phyloP scores from a whole-genome alignment of 768 basidiomycete genomes.

The Hypholoma sublateritium region DNA sequence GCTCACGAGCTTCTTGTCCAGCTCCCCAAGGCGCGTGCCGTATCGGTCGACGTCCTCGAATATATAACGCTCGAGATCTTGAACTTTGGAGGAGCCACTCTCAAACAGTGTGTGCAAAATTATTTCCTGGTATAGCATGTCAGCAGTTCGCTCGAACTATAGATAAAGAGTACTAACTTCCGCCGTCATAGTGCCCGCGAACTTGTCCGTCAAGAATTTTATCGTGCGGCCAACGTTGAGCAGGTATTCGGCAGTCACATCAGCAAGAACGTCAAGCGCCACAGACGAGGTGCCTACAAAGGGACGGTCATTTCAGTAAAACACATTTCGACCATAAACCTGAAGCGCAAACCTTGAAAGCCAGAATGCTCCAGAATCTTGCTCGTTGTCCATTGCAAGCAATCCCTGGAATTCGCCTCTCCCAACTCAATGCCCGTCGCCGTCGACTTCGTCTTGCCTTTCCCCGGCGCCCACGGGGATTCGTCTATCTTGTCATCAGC shows the following conservation, averaged over 20 bases:
- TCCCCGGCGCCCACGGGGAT: constrained; percentile 49
- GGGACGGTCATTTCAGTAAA: not conserved
- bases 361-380: constrained; percentile 89
- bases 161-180: constrained; percentile 63
- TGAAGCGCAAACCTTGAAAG: constrained; percentile 73
- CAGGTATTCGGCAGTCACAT: constrained; percentile 79
- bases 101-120: constrained; percentile 90
- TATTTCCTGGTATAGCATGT: constrained; percentile 67
- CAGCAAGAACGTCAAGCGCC: constrained; percentile 74
- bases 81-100: constrained; percentile 75
- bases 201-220: constrained; percentile 78
- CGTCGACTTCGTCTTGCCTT: constrained; percentile 26
- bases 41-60: constrained; percentile 87
- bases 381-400: constrained; percentile 66
- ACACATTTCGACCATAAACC: not conserved
- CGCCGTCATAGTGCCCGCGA: constrained; percentile 74
- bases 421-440: constrained; percentile 54
- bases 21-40: constrained; percentile 69
- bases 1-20: constrained; percentile 83
- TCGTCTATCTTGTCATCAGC: constrained; percentile 56
- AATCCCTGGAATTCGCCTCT: constrained; percentile 57
- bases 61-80: constrained; percentile 84
- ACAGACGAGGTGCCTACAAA: constrained; percentile 66
- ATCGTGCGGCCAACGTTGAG: constrained; percentile 86
- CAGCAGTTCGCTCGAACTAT: not conserved